phyloP scores from a whole-genome alignment of 805 yeast species.

The Saccharomycodes ludwigii region DNA sequence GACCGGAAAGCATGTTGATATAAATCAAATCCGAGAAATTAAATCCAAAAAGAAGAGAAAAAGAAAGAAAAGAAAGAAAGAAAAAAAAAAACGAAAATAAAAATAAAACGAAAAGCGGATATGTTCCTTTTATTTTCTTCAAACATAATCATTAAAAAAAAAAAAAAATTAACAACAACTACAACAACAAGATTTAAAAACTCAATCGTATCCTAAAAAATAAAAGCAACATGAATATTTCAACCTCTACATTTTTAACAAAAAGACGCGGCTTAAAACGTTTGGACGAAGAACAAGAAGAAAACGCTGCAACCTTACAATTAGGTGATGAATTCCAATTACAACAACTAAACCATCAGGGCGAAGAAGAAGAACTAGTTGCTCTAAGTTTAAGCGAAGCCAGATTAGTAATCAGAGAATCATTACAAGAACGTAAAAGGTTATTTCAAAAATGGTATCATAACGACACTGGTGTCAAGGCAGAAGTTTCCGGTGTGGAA shows the following conservation, averaged over 20 bases:
- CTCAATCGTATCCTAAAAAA: neutral
- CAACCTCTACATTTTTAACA: conserved; percentile 79
- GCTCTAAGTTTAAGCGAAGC: conserved; percentile 87
- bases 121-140: too few relatives aligned
- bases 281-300: conserved; percentile 66
- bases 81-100: too few relatives aligned
- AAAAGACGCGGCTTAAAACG: conserved; percentile 54
- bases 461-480: conserved; percentile 14
- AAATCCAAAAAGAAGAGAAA: too few relatives aligned
- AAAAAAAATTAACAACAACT: neutral
- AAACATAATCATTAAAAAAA: too few relatives aligned
- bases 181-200: too few relatives aligned
- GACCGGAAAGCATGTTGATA: too few relatives aligned
- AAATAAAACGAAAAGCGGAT: too few relatives aligned
- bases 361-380: conserved; percentile 62
- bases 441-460: conserved; percentile 33
- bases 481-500: conserved; percentile 3
- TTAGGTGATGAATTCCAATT: conserved; percentile 89
- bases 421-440: conserved; percentile 60
- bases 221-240: conserved; percentile 52
- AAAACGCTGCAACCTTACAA: conserved; percentile 76
- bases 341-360: conserved; percentile 69
- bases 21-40: too few relatives aligned
- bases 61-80: too few relatives aligned
- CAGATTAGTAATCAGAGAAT: conserved; percentile 78